phyloP scores from a whole-genome alignment of 495 filamentous ascomycete species.

The Gamarada debralockiae region DNA sequence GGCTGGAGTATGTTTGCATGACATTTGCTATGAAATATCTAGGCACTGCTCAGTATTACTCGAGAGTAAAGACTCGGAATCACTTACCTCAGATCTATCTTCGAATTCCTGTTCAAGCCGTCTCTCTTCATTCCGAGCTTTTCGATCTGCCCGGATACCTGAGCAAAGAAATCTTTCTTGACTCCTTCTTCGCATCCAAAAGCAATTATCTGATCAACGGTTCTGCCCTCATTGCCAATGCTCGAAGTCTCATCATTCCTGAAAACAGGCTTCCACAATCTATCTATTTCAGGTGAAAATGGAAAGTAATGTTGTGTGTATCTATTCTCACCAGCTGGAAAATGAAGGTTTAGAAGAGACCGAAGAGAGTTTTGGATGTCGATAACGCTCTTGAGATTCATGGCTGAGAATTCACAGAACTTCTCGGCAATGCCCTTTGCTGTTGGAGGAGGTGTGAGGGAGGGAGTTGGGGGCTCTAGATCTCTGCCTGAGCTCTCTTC shows the following conservation, averaged over 20 bases:
- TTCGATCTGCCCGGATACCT: conserved; percentile 25
- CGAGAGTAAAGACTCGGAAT: not conserved
- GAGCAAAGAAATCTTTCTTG: conserved; percentile 19
- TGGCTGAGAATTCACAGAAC: conserved; percentile 13
- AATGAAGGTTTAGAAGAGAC: conserved; percentile 9
- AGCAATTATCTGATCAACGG: conserved; percentile 28
- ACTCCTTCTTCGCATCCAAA: conserved; percentile 28
- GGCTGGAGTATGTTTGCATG: conserved; percentile 17
- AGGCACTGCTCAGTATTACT: not conserved
- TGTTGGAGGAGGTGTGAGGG: conserved; percentile 5
- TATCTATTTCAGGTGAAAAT: conserved; percentile 14
- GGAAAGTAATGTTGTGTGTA: conserved; percentile 18
- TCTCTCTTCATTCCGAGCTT: conserved; percentile 23
- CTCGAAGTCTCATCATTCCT: conserved; percentile 17
- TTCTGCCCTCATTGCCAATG: conserved; percentile 15
- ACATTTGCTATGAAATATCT: conserved; percentile 26
- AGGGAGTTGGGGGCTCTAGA: conserved; percentile 7
- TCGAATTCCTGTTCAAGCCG: conserved; percentile 22
- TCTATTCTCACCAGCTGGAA: conserved; percentile 12
- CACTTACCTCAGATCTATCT: conserved; percentile 23
- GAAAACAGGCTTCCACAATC: conserved; percentile 27
- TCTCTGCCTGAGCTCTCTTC: not conserved
- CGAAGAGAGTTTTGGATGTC: conserved; percentile 20
- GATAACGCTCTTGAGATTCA: conserved; percentile 10
- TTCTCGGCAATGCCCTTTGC: conserved; percentile 3